Evolutionary conservation across 2,329 filamentous ascomycete genomes (phyloP), one percentile per base, ranked within the genome.

Genomic region (Exophiala oligosperma): DNA sequence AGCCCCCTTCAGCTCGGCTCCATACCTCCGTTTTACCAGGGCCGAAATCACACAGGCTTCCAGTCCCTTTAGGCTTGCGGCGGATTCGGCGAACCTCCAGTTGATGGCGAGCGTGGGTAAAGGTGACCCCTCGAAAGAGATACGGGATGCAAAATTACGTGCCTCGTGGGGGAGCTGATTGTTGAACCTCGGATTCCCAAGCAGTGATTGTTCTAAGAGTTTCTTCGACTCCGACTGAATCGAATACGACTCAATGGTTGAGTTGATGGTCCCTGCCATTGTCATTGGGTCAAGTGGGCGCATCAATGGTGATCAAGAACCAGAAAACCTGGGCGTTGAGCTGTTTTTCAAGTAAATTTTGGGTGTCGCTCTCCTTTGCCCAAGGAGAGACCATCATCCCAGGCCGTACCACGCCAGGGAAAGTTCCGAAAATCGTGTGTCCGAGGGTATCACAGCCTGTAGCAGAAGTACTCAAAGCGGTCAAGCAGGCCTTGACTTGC

Each of bases 21-120:
- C 68, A 59, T 82, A 82, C 59, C 81, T 81, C 14, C 70, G 70
- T 49, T 73, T 71, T 5, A 82, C 52, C 8, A 82, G 66, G 0
- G 72, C 71, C 49, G 75, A 76, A 24, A 81, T 62, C 60, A 81
- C 71, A 0, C 74, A 72, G 6, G 78, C 79, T 64, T 82, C 79
- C 17, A 80, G 67, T 1, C 70, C 79, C 64, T 81, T 82, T 29
- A 82, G 62, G 1, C 78, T 70, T 0, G 79, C 74, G 1, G 81
- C 76, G 48, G 78, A 81, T 65, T 84, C 81, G 1, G 81, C 80
- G 52, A 83, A 81, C 1, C 81, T 73, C 81, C 82, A 84, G 52
- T 81, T 82, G 67, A 84, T 79, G 0, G 81, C 79, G 8, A 83
- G 73, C 47, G 71, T 77, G 0, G 80, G 80, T 29, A 68, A 66